phyloP scores from a whole-genome alignment of 179 eudicot genomes.

The Gypsophila paniculata region DNA sequence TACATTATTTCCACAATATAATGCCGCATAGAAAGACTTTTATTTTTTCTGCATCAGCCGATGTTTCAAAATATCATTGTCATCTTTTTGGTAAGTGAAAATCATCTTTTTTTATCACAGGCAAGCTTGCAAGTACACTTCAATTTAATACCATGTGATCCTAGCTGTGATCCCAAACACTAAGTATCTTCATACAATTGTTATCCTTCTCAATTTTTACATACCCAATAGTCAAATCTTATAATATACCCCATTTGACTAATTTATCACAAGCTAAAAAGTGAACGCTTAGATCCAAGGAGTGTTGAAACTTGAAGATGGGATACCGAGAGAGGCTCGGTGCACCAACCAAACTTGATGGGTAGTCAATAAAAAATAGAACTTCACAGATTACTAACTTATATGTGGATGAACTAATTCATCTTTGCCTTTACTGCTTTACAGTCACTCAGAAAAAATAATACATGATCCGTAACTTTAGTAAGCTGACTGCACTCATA shows the following conservation, averaged over 20 bases:
- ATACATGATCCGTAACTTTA: not conserved
- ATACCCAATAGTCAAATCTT: not conserved
- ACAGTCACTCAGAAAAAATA: not conserved
- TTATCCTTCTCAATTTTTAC: not conserved
- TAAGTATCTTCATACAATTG: not conserved
- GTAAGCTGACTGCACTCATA: not conserved
- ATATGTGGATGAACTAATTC: not conserved
- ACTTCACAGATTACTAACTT: not conserved
- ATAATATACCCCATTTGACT: not conserved
- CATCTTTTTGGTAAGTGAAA: not conserved
- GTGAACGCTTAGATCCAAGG: not conserved
- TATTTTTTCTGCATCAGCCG: no score
- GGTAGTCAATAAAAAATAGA: not conserved
- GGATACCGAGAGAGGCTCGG: not conserved
- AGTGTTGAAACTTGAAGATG: not conserved
- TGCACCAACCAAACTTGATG: not conserved
- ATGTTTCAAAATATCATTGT: not conserved
- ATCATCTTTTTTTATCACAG: not conserved
- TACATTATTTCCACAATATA: no score
- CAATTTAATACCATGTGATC: no score
- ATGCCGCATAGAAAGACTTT: no score
- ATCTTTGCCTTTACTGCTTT: not conserved
- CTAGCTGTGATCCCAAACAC: not conserved
- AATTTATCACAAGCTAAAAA: not conserved
- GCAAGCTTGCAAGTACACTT: no score